Conservation (phyloP, 1,284 basidiomycete species). For the Calocybe gambosa region DNA sequence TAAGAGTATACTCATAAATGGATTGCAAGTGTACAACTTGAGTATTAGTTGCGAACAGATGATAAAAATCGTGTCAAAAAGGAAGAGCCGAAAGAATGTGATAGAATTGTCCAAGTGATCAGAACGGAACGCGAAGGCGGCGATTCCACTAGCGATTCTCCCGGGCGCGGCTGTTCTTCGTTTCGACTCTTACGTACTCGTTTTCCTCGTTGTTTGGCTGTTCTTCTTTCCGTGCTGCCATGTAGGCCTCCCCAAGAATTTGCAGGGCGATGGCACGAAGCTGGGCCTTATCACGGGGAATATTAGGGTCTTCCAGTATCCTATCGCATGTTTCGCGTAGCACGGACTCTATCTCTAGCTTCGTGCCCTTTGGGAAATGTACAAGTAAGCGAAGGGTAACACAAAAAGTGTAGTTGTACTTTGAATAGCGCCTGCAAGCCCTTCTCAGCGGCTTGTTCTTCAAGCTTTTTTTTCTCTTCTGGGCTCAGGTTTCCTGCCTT, state of each 20-base stretch:
- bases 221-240: slow-evolving; percentile 64
- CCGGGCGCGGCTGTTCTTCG: slow-evolving; percentile 49
- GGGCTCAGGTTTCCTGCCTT: slow-evolving; percentile 79
- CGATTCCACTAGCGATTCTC: slow-evolving; percentile 19
- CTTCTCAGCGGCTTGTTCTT: slow-evolving; percentile 96
- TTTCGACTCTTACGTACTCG: slow-evolving; percentile 84
- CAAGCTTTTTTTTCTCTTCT: slow-evolving; percentile 85
- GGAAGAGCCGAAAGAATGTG: too few species aligned
- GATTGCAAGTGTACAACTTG: too few species aligned
- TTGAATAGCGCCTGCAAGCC: slow-evolving; percentile 92
- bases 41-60: too few species aligned
- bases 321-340: slow-evolving; percentile 91
- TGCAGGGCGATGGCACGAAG: slow-evolving; percentile 80
- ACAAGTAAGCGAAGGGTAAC: not conserved
- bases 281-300: slow-evolving; percentile 57
- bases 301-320: slow-evolving; percentile 57
- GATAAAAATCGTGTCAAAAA: not conserved
- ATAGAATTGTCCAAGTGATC: not conserved
- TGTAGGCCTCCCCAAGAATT: slow-evolving; percentile 68
- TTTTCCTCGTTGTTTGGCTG: slow-evolving; percentile 47
- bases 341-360: slow-evolving; percentile 92
- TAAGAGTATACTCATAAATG: too few species aligned
- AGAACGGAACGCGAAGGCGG: too few species aligned
- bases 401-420: slow-evolving; percentile 31
- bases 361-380: slow-evolving; percentile 62